phyloP scores from a whole-genome alignment of 1,284 basidiomycete species.

The Exobasidium cylindrosporum region DNA sequence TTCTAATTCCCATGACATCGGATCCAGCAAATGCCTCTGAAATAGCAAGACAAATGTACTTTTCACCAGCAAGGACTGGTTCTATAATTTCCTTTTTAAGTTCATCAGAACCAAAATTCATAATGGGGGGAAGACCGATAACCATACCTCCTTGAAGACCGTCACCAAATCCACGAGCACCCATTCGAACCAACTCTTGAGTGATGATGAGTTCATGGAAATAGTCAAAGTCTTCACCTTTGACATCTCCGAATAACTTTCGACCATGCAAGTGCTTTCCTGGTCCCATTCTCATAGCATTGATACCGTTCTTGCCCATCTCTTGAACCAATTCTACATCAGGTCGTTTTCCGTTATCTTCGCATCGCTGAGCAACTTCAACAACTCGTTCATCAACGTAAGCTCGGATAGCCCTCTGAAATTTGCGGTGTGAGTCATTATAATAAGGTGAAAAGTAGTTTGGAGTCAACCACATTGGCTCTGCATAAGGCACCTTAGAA shows the following conservation, averaged over 20 bases:
- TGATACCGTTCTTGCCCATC: slow-evolving; percentile 59
- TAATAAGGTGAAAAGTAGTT: slow-evolving; percentile 56
- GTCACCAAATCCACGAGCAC: slow-evolving; percentile 63
- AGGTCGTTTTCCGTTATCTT: slow-evolving; percentile 50
- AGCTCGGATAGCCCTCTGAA: slow-evolving; percentile 55
- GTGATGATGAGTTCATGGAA: slow-evolving; percentile 78
- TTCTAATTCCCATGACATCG: slow-evolving; percentile 68
- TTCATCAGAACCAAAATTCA: slow-evolving; percentile 77
- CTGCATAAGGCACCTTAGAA: slow-evolving; percentile 53
- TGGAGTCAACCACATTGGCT: slow-evolving; percentile 44
- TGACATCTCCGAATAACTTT: slow-evolving; percentile 76
- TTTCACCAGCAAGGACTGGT: slow-evolving; percentile 75
- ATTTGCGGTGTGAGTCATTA: slow-evolving; percentile 55
- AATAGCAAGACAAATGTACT: slow-evolving; percentile 78
- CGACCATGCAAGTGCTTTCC: slow-evolving; percentile 75
- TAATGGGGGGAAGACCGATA: slow-evolving; percentile 59
- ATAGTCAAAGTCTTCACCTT: slow-evolving; percentile 81
- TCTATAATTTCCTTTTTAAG: slow-evolving; percentile 74
- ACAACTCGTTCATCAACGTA: slow-evolving; percentile 38
- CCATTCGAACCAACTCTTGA: slow-evolving; percentile 76
- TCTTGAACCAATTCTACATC: slow-evolving; percentile 52
- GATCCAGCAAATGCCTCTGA: slow-evolving; percentile 88
- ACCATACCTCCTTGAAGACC: slow-evolving; percentile 57
- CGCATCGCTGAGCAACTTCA: slow-evolving; percentile 44
- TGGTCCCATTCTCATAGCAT: slow-evolving; percentile 84